Base-by-base conservation (phyloP, 2,329 filamentous ascomycete species). In the Dendrostoma leiphaemia region DNA sequence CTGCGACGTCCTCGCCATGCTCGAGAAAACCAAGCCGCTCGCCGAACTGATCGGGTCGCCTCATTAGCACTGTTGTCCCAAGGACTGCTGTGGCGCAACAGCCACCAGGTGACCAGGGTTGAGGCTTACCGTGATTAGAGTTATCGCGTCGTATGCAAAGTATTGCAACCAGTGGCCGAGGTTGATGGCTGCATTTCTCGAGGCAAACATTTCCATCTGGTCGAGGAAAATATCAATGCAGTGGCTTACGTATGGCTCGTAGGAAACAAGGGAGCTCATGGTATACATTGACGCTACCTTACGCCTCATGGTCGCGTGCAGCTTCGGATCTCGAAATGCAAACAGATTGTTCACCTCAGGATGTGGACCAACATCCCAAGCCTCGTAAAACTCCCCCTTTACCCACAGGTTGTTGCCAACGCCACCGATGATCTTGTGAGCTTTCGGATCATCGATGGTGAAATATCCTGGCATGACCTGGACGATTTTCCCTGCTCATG, bases 51-150 rank as follows among this genome's bases (percentile, higher is more conserved):
- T n/a, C n/a, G n/a, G n/a, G n/a, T n/a, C n/a, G n/a, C n/a, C n/a
- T n/a, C n/a, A n/a, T n/a, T 37, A 4, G 82, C 86, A 0, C 82
- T 85, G 56, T 85, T 71, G 32, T 81, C 80, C n/a, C n/a, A n/a
- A n/a, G 45, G 44, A 35, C 28, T 32, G 26, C 24, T 13, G 9
- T 45, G 23, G 19, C 9, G 19, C 5, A 21, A 19, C 26, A 10
- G 26, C 21, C 29, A 17, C 23, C 17, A 21, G 4, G 4, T 17
- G 12, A n/a, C 28, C 12, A 4, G 5, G 5, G 4, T 23, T 34
- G 13, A 2, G 28, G 15, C 38, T 44, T 4, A 54, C 52, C 0
- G 75, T 79, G n/a, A 82, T 77, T 35, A 75, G 69, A 0, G 77
- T 76, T 28, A 83, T 79, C 1, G 80, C 75, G 48, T 81, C 75